phyloP scores from a whole-genome alignment of 192 early-diverging fungal species.

The Backusella sp. region DNA sequence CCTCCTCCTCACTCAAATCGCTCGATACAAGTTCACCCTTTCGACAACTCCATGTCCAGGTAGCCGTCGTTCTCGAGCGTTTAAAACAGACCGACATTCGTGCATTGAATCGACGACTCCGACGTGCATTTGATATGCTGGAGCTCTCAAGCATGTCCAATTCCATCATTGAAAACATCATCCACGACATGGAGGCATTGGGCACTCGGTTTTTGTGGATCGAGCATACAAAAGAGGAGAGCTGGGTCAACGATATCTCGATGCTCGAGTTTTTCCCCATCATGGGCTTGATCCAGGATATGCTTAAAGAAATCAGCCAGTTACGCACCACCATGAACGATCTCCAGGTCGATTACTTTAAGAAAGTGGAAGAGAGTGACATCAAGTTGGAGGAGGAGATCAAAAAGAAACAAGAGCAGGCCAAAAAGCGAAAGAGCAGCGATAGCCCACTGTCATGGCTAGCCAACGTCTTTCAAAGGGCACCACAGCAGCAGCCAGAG shows the following conservation, averaged over 20 bases:
- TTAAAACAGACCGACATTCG: constrained; percentile 50
- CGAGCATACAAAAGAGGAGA: constrained; percentile 18
- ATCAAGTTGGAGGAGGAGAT: constrained; percentile 4
- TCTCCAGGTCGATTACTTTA: constrained; percentile 57
- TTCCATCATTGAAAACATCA: constrained; percentile 54
- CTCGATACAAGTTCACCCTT: neutral
- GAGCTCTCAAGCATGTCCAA: constrained; percentile 56
- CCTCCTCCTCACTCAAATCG: neutral
- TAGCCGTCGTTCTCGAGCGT: constrained; percentile 5
- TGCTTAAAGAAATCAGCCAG: constrained; percentile 52
- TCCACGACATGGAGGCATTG: constrained; percentile 48
- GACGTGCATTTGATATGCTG: constrained; percentile 56
- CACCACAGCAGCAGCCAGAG: constrained; percentile 4
- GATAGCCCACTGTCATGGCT: neutral
- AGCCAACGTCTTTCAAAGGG: constrained; percentile 10
- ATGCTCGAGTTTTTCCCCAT: constrained; percentile 49
- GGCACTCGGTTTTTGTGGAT: constrained; percentile 48
- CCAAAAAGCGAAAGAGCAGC: neutral
- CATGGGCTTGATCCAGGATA: constrained; percentile 42
- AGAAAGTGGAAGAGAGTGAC: constrained; percentile 47
- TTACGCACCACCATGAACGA: constrained; percentile 57
- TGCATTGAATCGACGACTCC: constrained; percentile 49
- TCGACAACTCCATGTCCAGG: neutral
- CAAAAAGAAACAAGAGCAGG: neutral
- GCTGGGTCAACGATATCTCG: neutral